Evolutionary conservation across 768 basidiomycete species (phyloP), one percentile per base, ranked within the genome.

Genomic region (Collybia sp.): DNA sequence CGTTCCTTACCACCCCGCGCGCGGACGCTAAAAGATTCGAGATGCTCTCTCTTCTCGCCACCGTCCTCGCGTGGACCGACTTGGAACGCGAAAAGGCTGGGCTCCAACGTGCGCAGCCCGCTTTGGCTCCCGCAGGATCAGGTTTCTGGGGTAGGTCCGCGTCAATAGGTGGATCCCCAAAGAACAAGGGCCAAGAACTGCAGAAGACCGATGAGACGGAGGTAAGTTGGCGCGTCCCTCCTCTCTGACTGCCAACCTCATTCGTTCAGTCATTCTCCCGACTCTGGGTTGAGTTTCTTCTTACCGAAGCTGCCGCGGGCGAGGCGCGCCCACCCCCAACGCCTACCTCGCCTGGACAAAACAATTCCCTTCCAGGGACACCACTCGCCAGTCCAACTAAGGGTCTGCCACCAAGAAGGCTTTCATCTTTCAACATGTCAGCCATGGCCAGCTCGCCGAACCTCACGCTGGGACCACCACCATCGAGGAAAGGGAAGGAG

Each of bases 271-370:
- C 93, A 0, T 99, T 99, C 69, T 94, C 92, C 33, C 88, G 93
- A 40, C 78, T 97, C 10, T 99, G 93, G 85, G 95, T 99, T 40
- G 96, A 99, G 64, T 99, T 95, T 61, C 77, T 99, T 3, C 83
- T 99, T 51, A 95, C 93, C 17, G 95, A 99, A 69, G 85, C 93
- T 0, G 73, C 77, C 1, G 54, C 72, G 5, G 75, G 75, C 12
- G 66, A 70, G 41, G 56, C 65, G 2, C 25, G 25, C 8, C 25
- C 25, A 25, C 54, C 60, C 8, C 49, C 59, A 19, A 44, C 53
- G 44, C 12, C n/a, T 38, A 35, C 56, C 6, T 50, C 60, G 25
- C 50, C 61, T 6, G 51, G 60, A 9, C 56, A 61, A n/a, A 61
- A 49, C 30, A 57, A 62, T 38, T 72, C 68, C 5, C 56, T 66